Evolutionary conservation across 176 grass and related monocot genomes (phyloP).

Genomic region (Carex littledalei): DNA sequence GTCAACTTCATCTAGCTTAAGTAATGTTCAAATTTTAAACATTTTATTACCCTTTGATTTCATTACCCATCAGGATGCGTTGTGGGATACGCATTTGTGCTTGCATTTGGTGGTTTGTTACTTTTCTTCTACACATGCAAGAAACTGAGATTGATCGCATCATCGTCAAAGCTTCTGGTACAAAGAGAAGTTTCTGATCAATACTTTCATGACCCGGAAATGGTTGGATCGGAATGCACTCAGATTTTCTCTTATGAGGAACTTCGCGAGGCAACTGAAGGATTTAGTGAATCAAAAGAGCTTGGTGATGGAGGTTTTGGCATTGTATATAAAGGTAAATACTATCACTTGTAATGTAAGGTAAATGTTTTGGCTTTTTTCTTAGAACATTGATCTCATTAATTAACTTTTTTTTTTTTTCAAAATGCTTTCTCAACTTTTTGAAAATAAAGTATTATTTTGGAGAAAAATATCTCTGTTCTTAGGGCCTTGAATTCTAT

Average conservation of each 20-base stretch:
- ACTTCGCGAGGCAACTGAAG: constrained; percentile 60
- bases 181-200: constrained; percentile 28
- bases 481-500: background rate
- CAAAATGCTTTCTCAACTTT: background rate
- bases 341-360: background rate
- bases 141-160: constrained; percentile 22
- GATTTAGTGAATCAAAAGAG: constrained; percentile 55
- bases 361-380: background rate
- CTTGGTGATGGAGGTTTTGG: constrained; percentile 89
- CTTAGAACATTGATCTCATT: background rate
- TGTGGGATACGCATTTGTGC: background rate
- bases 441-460: background rate
- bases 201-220: constrained; percentile 42
- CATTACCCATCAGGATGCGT: too few relatives aligned
- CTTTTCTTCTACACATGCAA: constrained; percentile 27
- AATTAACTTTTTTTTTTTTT: background rate
- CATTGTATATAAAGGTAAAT: constrained; percentile 67
- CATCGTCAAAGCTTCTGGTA: constrained; percentile 10
- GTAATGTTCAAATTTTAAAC: too few relatives aligned
- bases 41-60: too few relatives aligned
- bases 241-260: constrained; percentile 77
- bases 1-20: too few relatives aligned
- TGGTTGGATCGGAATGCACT: constrained; percentile 28
- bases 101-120: background rate
- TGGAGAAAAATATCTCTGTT: background rate